Evolutionary conservation across 1,284 basidiomycete species (phyloP).

Genomic region (Ceraceosorus bombacis): DNA sequence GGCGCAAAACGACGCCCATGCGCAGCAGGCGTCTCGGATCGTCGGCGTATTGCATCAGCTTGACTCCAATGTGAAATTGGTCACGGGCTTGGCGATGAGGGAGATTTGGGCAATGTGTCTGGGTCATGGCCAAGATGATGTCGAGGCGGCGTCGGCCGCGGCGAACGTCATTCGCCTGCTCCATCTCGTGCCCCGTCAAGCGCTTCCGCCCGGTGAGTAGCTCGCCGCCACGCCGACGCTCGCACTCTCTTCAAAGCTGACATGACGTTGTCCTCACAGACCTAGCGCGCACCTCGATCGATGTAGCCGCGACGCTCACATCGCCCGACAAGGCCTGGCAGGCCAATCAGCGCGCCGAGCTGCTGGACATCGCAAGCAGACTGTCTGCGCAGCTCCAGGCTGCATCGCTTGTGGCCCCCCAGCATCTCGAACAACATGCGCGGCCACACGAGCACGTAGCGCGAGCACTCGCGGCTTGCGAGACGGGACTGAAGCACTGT

Average conservation of each 20-base stretch:
- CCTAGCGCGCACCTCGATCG: constrained; percentile 39
- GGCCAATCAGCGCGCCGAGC: constrained; percentile 1
- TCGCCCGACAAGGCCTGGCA: background rate
- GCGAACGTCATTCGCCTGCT: constrained; percentile 6
- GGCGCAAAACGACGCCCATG: constrained; percentile 4
- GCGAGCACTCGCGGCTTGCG: no score
- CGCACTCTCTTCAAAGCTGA: background rate
- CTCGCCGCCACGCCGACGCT: background rate
- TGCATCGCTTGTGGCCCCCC: no score
- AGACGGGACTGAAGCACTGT: no score
- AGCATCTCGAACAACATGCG: no score
- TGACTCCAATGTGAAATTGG: constrained; percentile 23
- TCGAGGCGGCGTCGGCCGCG: background rate
- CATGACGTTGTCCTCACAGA: constrained; percentile 6
- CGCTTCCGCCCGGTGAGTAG: background rate
- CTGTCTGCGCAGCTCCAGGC: no score
- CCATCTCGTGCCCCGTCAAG: background rate
- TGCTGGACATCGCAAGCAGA: constrained; percentile 1
- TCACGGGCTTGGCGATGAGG: constrained; percentile 26
- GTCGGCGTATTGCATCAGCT: constrained; percentile 4
- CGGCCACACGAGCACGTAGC: no score
- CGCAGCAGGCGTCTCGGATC: constrained; percentile 7
- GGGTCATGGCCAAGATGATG: constrained; percentile 1
- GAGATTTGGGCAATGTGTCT: constrained; percentile 28
- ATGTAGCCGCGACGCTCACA: constrained; percentile 21